Evolutionary conservation across 164 flowering plant species (phyloP), one percentile per base, ranked within the genome.

Genomic region (Pachysandra terminalis): DNA sequence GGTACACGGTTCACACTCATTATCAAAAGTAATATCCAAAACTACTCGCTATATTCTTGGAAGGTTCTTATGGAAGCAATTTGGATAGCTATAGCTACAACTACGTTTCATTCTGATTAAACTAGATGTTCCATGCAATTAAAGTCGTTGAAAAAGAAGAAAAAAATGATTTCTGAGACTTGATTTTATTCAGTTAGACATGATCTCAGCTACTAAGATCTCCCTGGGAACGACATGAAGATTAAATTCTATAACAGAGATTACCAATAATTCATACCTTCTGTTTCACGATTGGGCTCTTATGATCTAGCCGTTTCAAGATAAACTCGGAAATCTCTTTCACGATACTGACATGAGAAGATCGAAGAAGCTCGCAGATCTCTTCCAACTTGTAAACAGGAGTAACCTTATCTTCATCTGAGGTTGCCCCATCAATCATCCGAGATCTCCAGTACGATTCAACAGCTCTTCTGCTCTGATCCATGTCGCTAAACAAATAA

Each of bases 391-490:
- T 95, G 75, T 87, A 89, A 9, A 95, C 98, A 35, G 99, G 93
- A 32, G 99, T 69, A 52, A 95, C 94, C 76, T 95, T 95, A 67
- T 92, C 96, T 68, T 95, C 99, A 60, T 92, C 94, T 1, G 91
- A 80, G 1, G 98, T 93, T 6, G 87, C 98, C 1, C 70, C 91
- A 69, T 93, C 98, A 65, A 89, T 80, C 91, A 90, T 85, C 69
- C 86, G 80, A 64, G 94, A 92, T 74, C 99, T 87, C 99, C 99
- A 92, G 74, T 95, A 92, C 16, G 99, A 83, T 62, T 95, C 99
- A 63, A 95, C 99, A 19, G 98, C 99, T 78, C 96, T 82, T 70
- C 99, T 82, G 82, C 97, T 88, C 73, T 88, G 79, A 74, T 89
- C 94, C 99, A 92, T 92, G 32, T 41, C 66, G 13, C 54, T 3